Percentiles rank a stretch among this genome's conserved stretches.
Conservation (phyloP, 2,329 filamentous ascomycete species). For the Hypoxylon sp. region DNA sequence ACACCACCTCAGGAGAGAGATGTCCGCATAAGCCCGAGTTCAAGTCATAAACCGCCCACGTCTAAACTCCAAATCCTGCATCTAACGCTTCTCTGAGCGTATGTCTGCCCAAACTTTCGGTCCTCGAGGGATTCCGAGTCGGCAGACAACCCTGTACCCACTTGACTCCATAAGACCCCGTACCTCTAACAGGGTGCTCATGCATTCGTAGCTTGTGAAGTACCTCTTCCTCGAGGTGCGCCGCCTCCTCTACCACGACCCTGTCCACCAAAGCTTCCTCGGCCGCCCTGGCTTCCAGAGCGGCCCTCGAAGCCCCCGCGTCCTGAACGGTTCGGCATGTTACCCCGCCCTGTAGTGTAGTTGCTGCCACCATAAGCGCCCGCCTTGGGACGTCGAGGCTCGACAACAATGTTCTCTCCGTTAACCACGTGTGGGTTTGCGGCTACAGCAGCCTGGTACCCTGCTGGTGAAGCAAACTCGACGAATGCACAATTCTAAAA, state of each 20-base stretch:
- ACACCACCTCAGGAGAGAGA: conserved; percentile 31
- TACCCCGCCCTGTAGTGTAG: conserved; percentile 74
- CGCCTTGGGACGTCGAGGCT: conserved; percentile 87
- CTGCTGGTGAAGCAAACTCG: conserved; percentile 86
- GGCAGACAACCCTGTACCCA: conserved; percentile 9
- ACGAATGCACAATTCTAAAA: conserved; percentile 94
- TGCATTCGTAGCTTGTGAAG: conserved; percentile 68
- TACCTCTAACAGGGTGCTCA: conserved; percentile 51
- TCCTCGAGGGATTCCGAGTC: conserved; percentile 21
- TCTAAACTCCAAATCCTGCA: conserved; percentile 44
- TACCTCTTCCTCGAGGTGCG: conserved; percentile 75
- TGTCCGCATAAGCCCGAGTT: conserved; percentile 30
- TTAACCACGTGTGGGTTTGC: conserved; percentile 90
- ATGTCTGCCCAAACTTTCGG: conserved; percentile 21
- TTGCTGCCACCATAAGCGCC: conserved; percentile 79
- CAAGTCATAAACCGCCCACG: conserved; percentile 42
- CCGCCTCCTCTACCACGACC: conserved; percentile 73
- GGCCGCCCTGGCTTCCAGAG: conserved; percentile 73
- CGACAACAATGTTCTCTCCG: conserved; percentile 86
- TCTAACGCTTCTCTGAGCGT: conserved; percentile 37
- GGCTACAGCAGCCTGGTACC: conserved; percentile 84
- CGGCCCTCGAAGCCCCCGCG: conserved; percentile 77
- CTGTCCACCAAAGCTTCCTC: conserved; percentile 79
- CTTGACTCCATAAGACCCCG: conserved; percentile 19
- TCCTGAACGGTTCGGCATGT: conserved; percentile 70